Evolutionary conservation across 164 flowering plant genomes (phyloP).

Genomic region (Litsea cubeba): DNA sequence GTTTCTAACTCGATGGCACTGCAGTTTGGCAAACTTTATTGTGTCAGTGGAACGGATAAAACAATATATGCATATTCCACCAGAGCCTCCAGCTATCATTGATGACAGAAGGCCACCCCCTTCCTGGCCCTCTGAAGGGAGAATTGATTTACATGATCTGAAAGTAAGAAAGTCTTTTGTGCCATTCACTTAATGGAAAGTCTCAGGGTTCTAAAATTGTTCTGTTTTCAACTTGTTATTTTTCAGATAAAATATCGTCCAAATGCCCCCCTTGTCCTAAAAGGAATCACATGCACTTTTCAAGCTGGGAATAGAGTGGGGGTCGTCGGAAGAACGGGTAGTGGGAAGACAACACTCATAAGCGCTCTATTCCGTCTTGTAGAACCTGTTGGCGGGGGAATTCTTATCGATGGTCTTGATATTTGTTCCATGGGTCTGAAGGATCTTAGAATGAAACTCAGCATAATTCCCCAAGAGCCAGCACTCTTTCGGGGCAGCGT

Average conservation of each 20-base stretch:
- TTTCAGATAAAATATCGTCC: constrained; percentile 74
- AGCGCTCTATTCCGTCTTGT: constrained; percentile 81
- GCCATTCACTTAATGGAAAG: background rate
- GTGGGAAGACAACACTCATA: constrained; percentile 80
- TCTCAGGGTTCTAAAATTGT: background rate
- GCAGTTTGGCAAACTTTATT: constrained; percentile 62
- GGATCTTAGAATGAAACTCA: constrained; percentile 70
- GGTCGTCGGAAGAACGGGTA: constrained; percentile 92
- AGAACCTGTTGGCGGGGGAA: constrained; percentile 66
- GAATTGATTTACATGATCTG: constrained; percentile 58
- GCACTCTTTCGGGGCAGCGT: constrained; percentile 78
- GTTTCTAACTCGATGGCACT: constrained; percentile 57
- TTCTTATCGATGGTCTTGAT: constrained; percentile 33
- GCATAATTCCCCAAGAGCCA: constrained; percentile 92
- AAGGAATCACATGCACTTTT: constrained; percentile 78
- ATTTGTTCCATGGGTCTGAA: constrained; percentile 45
- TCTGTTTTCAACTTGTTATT: background rate
- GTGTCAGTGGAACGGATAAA: constrained; percentile 86
- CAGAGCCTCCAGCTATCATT: constrained; percentile 72
- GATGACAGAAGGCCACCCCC: constrained; percentile 58
- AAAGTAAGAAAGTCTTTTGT: constrained; percentile 32
- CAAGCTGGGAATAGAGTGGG: constrained; percentile 72
- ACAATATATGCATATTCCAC: constrained; percentile 70
- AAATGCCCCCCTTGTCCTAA: constrained; percentile 74
- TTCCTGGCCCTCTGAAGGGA: constrained; percentile 78